Evolutionary conservation across 1,284 basidiomycete genomes (phyloP).

Genomic region (Ustilago shanxiensis): DNA sequence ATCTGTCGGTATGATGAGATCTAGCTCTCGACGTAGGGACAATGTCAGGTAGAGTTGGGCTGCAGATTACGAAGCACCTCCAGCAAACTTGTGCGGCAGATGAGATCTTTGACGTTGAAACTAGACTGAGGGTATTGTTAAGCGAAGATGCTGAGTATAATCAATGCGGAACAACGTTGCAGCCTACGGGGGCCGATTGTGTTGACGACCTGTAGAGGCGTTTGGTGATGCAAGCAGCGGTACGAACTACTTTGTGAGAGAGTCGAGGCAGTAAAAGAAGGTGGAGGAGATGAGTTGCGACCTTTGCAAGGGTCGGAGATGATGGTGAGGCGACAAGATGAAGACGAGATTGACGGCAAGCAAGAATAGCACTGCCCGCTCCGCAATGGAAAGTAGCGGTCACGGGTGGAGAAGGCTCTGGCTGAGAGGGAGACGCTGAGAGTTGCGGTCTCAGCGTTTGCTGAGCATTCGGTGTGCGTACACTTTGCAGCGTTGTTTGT

Average conservation of each 20-base stretch:
- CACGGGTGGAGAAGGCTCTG: constrained; percentile 27
- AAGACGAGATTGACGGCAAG: constrained; percentile 10
- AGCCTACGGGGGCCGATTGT: neutral
- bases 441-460: neutral
- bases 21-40: neutral
- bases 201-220: neutral
- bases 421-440: neutral
- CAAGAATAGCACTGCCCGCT: constrained; percentile 12
- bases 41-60: neutral
- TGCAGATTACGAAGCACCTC: neutral
- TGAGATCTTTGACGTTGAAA: neutral
- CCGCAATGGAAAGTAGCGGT: neutral
- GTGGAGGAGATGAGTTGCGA: neutral
- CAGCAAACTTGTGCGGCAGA: neutral
- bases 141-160: neutral
- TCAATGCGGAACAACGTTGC: neutral
- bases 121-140: neutral
- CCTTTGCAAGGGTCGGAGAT: constrained; percentile 1
- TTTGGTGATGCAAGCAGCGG: neutral
- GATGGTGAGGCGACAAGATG: neutral
- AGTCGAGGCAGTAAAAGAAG: neutral
- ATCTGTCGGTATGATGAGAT: neutral
- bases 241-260: neutral
- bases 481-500: too few relatives aligned
- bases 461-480: neutral